Percentiles rank a stretch among this genome's conserved stretches.
Conservation (phyloP, 2,329 filamentous ascomycete species). For the Colletotrichum nymphaeae region DNA sequence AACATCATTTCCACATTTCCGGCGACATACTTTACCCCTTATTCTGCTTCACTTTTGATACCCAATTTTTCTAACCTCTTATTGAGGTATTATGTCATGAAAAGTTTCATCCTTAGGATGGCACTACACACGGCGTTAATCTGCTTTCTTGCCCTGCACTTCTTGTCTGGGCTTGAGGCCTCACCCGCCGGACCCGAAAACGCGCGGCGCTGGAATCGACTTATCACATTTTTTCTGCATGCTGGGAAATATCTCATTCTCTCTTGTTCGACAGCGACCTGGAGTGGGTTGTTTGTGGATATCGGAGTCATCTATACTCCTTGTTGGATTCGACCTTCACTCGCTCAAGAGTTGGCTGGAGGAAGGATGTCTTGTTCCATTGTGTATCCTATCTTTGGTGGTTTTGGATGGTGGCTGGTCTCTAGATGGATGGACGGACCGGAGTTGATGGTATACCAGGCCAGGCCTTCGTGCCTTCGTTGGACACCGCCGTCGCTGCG, state of each 20-base stretch:
- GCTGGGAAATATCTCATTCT: neutral
- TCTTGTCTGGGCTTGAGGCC: neutral
- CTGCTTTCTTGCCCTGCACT: constrained; percentile 16
- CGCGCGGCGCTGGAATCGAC: neutral
- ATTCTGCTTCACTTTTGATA: constrained; percentile 47
- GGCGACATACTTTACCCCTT: constrained; percentile 30
- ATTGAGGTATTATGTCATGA: constrained; percentile 32
- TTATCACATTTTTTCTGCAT: constrained; percentile 2
- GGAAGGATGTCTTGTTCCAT: neutral
- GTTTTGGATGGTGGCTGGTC: constrained; percentile 12
- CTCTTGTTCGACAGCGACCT: neutral
- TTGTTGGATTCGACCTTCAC: neutral
- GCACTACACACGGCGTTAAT: constrained; percentile 23
- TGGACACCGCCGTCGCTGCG: constrained; percentile 8
- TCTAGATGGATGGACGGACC: neutral
- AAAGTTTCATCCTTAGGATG: constrained; percentile 14
- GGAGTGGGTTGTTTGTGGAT: neutral
- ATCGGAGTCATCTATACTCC: neutral
- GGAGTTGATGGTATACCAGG: constrained; percentile 10
- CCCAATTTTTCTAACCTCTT: constrained; percentile 41
- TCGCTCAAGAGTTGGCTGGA: neutral
- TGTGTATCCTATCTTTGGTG: constrained; percentile 4
- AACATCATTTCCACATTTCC: constrained; percentile 30
- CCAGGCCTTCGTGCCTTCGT: neutral
- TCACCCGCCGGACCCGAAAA: neutral